These are phyloP conservation scores for Lupinus albus DNA, from an alignment of 306 rosid species.

Conservation along the genomic window DNA sequence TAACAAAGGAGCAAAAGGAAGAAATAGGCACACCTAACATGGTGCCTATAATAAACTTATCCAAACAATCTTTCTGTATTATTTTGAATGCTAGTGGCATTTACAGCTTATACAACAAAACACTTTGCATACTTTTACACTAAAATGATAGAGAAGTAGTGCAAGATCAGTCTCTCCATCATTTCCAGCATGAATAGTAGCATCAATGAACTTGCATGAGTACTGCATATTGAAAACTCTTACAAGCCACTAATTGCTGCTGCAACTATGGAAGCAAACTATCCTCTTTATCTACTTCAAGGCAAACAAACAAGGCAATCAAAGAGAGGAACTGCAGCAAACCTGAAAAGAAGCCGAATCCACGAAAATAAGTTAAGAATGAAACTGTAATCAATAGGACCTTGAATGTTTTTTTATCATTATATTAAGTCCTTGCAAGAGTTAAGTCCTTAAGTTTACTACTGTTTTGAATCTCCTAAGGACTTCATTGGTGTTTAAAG, in stretches of 20 bases:
- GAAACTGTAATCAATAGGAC: conserved; percentile 1
- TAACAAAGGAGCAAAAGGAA: conserved; percentile 26
- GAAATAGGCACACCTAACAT: conserved; percentile 36
- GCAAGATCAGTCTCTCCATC: conserved; percentile 34
- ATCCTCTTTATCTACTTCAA: conserved; percentile 30
- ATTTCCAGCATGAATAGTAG: conserved; percentile 38
- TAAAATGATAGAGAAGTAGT: conserved; percentile 33
- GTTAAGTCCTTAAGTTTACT: too few species aligned
- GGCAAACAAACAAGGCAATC: conserved; percentile 35
- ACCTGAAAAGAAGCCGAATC: conserved; percentile 38
- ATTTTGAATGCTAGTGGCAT: conserved; percentile 46
- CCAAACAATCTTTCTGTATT: conserved; percentile 47
- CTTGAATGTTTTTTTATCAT: too few species aligned
- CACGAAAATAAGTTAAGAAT: conserved; percentile 28
- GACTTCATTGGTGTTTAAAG: too few species aligned
- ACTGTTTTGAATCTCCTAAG: too few species aligned
- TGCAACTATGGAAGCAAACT: conserved; percentile 19
- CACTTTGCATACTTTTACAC: conserved; percentile 43
- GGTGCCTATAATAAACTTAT: conserved; percentile 43
- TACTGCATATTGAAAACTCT: conserved; percentile 38
- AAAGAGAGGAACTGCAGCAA: conserved; percentile 43
- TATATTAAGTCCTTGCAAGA: too few species aligned
- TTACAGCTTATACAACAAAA: conserved; percentile 45
- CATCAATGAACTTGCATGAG: conserved; percentile 39
- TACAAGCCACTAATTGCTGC: conserved; percentile 36